Conservation (phyloP, 306 rosid genomes). For the Psophocarpus tetragonolobus region DNA sequence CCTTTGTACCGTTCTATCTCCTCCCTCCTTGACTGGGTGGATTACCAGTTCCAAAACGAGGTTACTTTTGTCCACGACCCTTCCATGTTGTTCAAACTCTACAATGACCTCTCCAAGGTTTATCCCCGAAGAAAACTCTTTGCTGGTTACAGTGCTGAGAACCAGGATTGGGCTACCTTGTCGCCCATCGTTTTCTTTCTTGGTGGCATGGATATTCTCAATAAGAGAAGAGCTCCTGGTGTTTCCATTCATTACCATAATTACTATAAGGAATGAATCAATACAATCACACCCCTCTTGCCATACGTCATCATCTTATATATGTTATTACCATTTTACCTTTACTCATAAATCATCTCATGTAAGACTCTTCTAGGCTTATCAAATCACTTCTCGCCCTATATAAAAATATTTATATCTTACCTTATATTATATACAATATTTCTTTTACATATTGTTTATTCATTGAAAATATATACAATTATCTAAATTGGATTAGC, state of each 20-base stretch:
- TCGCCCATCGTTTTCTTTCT: slow-evolving; percentile 52
- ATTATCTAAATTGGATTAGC: no score
- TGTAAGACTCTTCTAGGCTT: no score
- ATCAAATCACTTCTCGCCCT: no score
- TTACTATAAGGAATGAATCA: slow-evolving; percentile 14
- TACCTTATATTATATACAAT: no score
- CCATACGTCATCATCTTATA: no score
- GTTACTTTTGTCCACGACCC: slow-evolving; percentile 5
- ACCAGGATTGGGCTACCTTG: slow-evolving; percentile 44
- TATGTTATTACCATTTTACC: no score
- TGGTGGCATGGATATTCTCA: slow-evolving; percentile 36
- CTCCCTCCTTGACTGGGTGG: slow-evolving; percentile 27
- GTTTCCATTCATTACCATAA: slow-evolving; percentile 50
- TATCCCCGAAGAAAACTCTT: slow-evolving; percentile 40
- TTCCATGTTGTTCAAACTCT: background rate
- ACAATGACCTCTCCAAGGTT: background rate
- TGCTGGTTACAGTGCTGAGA: slow-evolving; percentile 50
- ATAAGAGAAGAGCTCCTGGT: slow-evolving; percentile 28
- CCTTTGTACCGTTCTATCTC: background rate
- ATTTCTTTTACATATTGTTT: no score
- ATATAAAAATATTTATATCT: no score
- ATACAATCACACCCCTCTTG: no score
- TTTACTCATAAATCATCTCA: no score
- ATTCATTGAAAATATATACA: no score
- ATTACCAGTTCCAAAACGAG: slow-evolving; percentile 53